Conservation (phyloP, 305 asterid species). For the Fraxinus dipetala region DNA sequence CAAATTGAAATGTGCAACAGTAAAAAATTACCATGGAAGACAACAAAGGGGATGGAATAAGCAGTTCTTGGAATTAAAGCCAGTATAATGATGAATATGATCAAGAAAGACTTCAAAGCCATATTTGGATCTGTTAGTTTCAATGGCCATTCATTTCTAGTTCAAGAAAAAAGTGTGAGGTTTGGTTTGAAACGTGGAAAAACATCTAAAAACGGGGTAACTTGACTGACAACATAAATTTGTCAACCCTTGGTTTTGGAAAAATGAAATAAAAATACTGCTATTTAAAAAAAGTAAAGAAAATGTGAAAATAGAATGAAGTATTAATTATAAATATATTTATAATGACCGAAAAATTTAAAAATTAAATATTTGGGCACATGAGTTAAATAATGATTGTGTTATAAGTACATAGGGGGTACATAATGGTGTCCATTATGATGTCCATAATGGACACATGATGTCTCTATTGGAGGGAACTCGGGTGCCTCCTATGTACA, state of each 20-base stretch:
- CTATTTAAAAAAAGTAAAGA: not conserved
- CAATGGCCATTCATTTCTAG: slow-evolving; percentile 9
- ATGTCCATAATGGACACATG: too few relatives aligned
- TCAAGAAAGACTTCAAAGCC: slow-evolving; percentile 32
- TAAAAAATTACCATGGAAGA: slow-evolving; percentile 70
- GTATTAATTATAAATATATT: not conserved
- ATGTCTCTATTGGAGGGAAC: too few relatives aligned
- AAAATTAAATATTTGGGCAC: not conserved
- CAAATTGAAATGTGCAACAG: not conserved
- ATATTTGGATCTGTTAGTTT: slow-evolving; percentile 20
- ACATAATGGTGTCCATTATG: too few relatives aligned
- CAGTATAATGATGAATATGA: slow-evolving; percentile 22
- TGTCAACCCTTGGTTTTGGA: not conserved
- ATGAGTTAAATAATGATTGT: not conserved
- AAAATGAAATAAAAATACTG: not conserved
- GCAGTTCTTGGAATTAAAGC: slow-evolving; percentile 40
- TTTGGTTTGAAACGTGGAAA: not conserved
- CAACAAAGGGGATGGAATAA: slow-evolving; percentile 68
- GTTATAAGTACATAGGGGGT: too few relatives aligned
- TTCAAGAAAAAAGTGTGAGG: not conserved
- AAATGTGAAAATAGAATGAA: not conserved
- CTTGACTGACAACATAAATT: not conserved
- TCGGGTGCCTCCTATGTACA: too few relatives aligned
- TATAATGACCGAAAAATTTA: not conserved
- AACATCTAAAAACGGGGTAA: not conserved